A percentile compares a stretch with the other conserved stretches of the same genome.
These are phyloP conservation scores for Physcomitrellopsis africana DNA, from an alignment of 225 moss, liverwort and hornwort species.

Conservation along the genomic window DNA sequence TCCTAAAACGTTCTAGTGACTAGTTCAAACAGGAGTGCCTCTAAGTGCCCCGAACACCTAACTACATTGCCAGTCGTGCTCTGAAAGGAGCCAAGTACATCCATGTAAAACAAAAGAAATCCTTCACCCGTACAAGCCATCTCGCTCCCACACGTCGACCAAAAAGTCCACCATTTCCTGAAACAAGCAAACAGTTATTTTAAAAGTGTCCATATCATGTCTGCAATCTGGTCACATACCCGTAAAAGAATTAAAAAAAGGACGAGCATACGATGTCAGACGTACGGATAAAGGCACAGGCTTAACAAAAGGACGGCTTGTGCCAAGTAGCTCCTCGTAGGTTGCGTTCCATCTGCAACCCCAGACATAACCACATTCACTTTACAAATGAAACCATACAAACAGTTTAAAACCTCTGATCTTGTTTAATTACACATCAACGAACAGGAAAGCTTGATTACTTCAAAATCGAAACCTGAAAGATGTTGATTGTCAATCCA, in stretches of 20 bases:
- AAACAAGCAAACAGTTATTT: constrained; percentile 17
- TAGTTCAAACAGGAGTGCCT: too few relatives aligned
- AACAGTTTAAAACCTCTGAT: neutral
- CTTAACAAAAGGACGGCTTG: constrained; percentile 31
- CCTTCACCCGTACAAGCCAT: constrained; percentile 40
- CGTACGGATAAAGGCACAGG: constrained; percentile 51
- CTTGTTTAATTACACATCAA: neutral
- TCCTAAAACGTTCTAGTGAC: too few relatives aligned
- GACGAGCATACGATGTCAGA: neutral
- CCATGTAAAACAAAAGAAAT: neutral
- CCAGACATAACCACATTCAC: constrained; percentile 11
- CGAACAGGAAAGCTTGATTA: neutral
- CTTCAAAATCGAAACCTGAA: neutral
- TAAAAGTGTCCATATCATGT: constrained; percentile 5
- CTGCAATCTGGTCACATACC: too few relatives aligned
- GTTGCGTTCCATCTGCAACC: constrained; percentile 47
- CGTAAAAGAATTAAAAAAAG: neutral
- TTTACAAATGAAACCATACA: constrained; percentile 3
- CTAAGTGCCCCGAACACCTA: too few relatives aligned
- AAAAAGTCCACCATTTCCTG: constrained; percentile 64
- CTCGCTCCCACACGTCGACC: constrained; percentile 57
- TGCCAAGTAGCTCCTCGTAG: constrained; percentile 50
- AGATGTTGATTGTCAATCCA: neutral
- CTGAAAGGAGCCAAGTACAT: too few relatives aligned
- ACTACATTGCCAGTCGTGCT: too few relatives aligned